A percentile compares a stretch with the other conserved stretches of the same genome.
Evolutionary conservation across 768 basidiomycete species (phyloP).

Genomic region (Mycena galericulata): DNA sequence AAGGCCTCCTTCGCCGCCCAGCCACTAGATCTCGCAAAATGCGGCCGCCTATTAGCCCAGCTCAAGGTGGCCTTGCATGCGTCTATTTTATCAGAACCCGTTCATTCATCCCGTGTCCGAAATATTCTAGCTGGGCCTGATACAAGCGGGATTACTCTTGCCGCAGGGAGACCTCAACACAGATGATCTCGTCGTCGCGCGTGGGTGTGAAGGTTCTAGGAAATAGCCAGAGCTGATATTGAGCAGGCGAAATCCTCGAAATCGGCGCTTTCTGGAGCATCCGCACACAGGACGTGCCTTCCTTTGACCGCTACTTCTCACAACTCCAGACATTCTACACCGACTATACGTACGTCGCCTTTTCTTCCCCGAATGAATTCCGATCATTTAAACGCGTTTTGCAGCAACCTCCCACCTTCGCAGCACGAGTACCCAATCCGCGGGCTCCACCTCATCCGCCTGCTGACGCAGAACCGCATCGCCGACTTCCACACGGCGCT

Average conservation of each 20-base stretch:
- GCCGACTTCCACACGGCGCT: conserved; percentile 98
- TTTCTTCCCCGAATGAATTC: neutral
- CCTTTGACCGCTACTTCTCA: conserved; percentile 95
- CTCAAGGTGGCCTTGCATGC: conserved; percentile 69
- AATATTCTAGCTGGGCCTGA: conserved; percentile 72
- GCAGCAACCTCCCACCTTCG: conserved; percentile 85
- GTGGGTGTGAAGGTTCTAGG: conserved; percentile 54
- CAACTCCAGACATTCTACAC: conserved; percentile 92
- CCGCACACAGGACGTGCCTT: conserved; percentile 86
- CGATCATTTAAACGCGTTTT: conserved; percentile 5
- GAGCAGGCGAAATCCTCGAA: conserved; percentile 91
- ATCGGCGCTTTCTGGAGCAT: conserved; percentile 96
- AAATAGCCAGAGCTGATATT: neutral
- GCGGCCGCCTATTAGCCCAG: conserved; percentile 70
- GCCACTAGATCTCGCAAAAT: conserved; percentile 77
- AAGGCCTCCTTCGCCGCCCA: conserved; percentile 72
- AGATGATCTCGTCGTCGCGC: conserved; percentile 79
- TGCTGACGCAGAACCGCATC: conserved; percentile 95
- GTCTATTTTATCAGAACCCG: neutral
- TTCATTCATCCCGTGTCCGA: neutral
- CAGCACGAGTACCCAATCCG: conserved; percentile 89
- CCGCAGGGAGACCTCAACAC: conserved; percentile 74
- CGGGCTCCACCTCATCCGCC: conserved; percentile 93
- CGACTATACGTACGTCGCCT: conserved; percentile 71
- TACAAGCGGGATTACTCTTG: conserved; percentile 80